Conservation (phyloP, 257 asterid genomes). For the Rehmannia glutinosa region DNA sequence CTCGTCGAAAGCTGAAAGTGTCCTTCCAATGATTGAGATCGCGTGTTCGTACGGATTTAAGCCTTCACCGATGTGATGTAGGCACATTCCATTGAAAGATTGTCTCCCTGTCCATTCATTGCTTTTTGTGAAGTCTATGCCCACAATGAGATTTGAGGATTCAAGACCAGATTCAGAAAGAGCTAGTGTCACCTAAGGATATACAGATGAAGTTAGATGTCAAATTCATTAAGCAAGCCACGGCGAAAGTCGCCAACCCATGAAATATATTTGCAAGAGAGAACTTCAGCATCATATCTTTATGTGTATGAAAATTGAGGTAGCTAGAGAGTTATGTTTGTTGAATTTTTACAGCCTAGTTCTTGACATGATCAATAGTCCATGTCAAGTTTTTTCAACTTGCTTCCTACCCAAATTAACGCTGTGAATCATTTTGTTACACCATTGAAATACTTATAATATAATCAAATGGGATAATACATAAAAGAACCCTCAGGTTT, state of each 20-base stretch:
- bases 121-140: constrained; percentile 92
- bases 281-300: too few relatives aligned
- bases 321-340: too few relatives aligned
- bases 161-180: constrained; percentile 75
- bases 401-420: too few relatives aligned
- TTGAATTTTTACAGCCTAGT: too few relatives aligned
- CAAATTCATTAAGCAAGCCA: background rate
- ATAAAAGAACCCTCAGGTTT: too few relatives aligned
- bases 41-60: constrained; percentile 78
- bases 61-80: constrained; percentile 55
- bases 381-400: too few relatives aligned
- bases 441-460: too few relatives aligned
- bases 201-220: background rate
- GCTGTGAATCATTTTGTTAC: too few relatives aligned
- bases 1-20: constrained; percentile 76
- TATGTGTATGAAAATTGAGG: too few relatives aligned
- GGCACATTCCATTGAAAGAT: constrained; percentile 54
- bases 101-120: constrained; percentile 81
- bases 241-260: too few relatives aligned
- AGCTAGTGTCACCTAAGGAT: constrained; percentile 61
- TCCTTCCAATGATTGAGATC: constrained; percentile 85
- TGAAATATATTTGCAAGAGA: background rate
- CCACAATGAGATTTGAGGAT: constrained; percentile 90
- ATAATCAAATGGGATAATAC: too few relatives aligned
- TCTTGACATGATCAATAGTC: too few relatives aligned